Evolutionary conservation across 139 green algal genomes (phyloP).

Genomic region (Chlorella sorokiniana): DNA sequence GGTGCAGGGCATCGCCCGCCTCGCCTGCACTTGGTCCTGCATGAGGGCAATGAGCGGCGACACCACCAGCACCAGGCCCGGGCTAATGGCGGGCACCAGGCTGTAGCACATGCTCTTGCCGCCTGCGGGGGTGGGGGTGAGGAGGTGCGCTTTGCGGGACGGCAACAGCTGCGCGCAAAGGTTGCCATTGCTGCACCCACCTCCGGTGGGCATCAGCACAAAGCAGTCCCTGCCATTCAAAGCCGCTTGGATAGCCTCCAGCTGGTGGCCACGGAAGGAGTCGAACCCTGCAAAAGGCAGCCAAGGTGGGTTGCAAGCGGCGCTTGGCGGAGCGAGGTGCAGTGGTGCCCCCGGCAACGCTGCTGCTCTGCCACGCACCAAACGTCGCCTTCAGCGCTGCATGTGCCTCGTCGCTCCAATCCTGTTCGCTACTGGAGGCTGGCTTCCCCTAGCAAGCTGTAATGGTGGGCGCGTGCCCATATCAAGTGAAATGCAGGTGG

Average conservation of each 20-base stretch:
- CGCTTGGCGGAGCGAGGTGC: neutral
- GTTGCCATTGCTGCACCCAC: neutral
- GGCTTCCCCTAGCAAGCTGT: too few relatives aligned
- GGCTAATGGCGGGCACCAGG: conserved; percentile 72
- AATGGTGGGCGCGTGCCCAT: too few relatives aligned
- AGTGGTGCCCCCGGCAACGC: neutral
- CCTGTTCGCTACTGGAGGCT: neutral
- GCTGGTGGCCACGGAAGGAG: conserved; percentile 42
- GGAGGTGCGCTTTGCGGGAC: neutral
- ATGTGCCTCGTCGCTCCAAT: neutral
- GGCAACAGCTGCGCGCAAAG: neutral
- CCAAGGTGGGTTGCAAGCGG: too few relatives aligned
- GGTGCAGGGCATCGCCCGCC: neutral
- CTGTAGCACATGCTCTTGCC: conserved; percentile 55
- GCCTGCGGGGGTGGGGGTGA: neutral
- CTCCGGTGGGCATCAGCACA: conserved; percentile 92
- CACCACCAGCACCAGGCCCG: conserved; percentile 87
- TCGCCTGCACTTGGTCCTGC: conserved; percentile 77
- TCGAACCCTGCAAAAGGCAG: neutral
- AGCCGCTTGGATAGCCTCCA: conserved; percentile 67
- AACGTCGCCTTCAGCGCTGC: neutral
- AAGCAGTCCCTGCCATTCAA: conserved; percentile 74
- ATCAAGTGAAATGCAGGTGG: neutral
- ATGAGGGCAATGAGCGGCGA: conserved; percentile 94
- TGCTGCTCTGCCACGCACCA: neutral